Conservation (phyloP, 129 eudicot species). For the Flaveria ramosissima region DNA sequence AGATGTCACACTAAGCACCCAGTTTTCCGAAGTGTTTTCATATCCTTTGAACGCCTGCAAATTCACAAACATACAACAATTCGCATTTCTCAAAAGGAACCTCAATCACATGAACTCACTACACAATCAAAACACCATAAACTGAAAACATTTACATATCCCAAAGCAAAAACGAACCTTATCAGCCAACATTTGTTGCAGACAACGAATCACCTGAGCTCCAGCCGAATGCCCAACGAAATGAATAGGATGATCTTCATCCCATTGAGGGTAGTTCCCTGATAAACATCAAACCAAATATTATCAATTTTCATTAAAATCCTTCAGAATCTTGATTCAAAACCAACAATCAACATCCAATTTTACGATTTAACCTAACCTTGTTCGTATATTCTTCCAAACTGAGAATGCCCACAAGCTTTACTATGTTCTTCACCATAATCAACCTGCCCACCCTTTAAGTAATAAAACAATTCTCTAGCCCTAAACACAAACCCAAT, state of each 20-base stretch:
- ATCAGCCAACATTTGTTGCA: constrained; percentile 97
- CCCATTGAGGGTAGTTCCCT: constrained; percentile 95
- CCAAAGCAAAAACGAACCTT: constrained; percentile 50
- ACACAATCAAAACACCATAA: neutral
- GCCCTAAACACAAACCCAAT: constrained; percentile 60
- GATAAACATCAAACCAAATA: constrained; percentile 37
- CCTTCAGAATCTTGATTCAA: neutral
- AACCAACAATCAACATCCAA: neutral
- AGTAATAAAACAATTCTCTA: constrained; percentile 82
- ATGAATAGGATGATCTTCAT: constrained; percentile 96
- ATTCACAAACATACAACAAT: neutral
- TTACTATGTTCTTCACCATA: constrained; percentile 96
- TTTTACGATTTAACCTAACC: constrained; percentile 26
- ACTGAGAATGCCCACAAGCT: constrained; percentile 88
- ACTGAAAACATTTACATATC: neutral
- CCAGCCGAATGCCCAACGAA: constrained; percentile 99
- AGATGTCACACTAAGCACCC: constrained; percentile 87
- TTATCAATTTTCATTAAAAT: neutral
- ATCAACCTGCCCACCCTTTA: constrained; percentile 96
- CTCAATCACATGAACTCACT: neutral
- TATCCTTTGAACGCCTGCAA: constrained; percentile 80
- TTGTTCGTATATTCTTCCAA: constrained; percentile 75
- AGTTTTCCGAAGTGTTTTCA: constrained; percentile 72
- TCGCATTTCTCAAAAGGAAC: neutral
- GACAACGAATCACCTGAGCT: constrained; percentile 79